A percentile compares a stretch with the other conserved stretches of the same genome.
phyloP scores from a whole-genome alignment of 345 rosid species.

The Ailanthus altissimus region DNA sequence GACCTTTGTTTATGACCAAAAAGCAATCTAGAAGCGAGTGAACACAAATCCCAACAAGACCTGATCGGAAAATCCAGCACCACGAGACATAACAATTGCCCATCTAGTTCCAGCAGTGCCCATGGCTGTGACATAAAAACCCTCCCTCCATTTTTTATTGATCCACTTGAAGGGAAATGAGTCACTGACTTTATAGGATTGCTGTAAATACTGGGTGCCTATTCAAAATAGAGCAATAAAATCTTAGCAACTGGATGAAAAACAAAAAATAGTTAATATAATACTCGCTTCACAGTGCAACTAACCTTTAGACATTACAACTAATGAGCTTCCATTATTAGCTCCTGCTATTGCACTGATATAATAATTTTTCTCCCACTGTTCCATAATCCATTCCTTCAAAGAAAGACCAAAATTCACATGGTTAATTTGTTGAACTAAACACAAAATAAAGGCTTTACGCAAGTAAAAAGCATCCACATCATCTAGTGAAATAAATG shows the following conservation, averaged over 20 bases:
- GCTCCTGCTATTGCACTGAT: conserved; percentile 96
- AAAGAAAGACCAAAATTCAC: conserved; percentile 14
- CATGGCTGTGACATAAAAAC: conserved; percentile 89
- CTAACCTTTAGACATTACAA: conserved; percentile 96
- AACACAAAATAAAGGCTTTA: not conserved
- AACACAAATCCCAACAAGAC: conserved; percentile 33
- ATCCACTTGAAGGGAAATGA: conserved; percentile 98
- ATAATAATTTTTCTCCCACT: conserved; percentile 95
- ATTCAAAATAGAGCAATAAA: conserved; percentile 22
- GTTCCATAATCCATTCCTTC: conserved; percentile 98
- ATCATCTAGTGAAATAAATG: not conserved
- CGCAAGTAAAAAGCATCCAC: not conserved
- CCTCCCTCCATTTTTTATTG: conserved; percentile 95
- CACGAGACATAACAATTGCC: conserved; percentile 99
- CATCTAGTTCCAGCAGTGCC: conserved; percentile 96
- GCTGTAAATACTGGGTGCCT: conserved; percentile 95
- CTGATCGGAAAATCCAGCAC: conserved; percentile 89
- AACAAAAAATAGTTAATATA: not conserved
- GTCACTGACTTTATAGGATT: conserved; percentile 96
- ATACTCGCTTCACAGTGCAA: conserved; percentile 5
- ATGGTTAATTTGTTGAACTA: conserved; percentile 2
- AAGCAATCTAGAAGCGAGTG: conserved; percentile 7
- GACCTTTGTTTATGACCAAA: not conserved
- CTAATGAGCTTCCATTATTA: conserved; percentile 80
- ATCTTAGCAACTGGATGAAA: conserved; percentile 12